Conservation (phyloP, 2,329 filamentous ascomycete species). For the Neonectria faginata region DNA sequence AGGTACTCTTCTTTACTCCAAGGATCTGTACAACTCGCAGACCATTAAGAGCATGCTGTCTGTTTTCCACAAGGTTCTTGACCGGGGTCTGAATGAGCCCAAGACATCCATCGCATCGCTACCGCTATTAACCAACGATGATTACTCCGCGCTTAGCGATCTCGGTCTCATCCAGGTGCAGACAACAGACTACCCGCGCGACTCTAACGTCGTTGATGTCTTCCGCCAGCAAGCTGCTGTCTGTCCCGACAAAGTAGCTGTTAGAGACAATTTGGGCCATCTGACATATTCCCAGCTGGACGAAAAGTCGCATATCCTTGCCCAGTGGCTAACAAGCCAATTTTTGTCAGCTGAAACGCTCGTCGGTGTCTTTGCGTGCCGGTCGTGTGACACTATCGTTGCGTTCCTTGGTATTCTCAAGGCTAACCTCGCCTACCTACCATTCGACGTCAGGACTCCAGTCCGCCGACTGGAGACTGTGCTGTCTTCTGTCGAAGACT, state of each 20-base stretch:
- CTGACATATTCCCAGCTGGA: conserved; percentile 41
- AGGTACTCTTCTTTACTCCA: conserved; percentile 33
- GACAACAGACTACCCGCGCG: conserved; percentile 29
- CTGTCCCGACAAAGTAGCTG: conserved; percentile 27
- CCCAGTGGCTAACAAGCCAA: conserved; percentile 1
- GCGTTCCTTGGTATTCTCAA: conserved; percentile 36
- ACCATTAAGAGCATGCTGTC: conserved; percentile 35
- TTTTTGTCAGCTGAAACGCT: conserved; percentile 9
- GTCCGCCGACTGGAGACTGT: conserved; percentile 24
- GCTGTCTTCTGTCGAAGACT: conserved; percentile 8
- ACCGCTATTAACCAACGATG: conserved; percentile 14
- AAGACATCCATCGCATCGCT: conserved; percentile 5
- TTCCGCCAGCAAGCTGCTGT: conserved; percentile 39
- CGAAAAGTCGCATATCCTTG: conserved; percentile 24
- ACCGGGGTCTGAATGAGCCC: conserved; percentile 27
- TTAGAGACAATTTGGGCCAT: conserved; percentile 29
- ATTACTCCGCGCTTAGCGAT: conserved; percentile 15
- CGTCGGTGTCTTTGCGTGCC: conserved; percentile 26
- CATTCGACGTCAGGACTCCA: conserved; percentile 32
- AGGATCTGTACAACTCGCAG: conserved; percentile 36
- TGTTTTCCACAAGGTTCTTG: conserved; percentile 34
- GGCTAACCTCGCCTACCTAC: conserved; percentile 36
- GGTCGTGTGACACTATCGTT: conserved; percentile 28
- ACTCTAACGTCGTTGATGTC: conserved; percentile 40
- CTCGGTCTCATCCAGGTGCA: conserved; percentile 36